Percentiles rank a stretch among this genome's conserved stretches.
Evolutionary conservation across 441 rosid genomes (phyloP).

Genomic region (Jatropha podagrica): DNA sequence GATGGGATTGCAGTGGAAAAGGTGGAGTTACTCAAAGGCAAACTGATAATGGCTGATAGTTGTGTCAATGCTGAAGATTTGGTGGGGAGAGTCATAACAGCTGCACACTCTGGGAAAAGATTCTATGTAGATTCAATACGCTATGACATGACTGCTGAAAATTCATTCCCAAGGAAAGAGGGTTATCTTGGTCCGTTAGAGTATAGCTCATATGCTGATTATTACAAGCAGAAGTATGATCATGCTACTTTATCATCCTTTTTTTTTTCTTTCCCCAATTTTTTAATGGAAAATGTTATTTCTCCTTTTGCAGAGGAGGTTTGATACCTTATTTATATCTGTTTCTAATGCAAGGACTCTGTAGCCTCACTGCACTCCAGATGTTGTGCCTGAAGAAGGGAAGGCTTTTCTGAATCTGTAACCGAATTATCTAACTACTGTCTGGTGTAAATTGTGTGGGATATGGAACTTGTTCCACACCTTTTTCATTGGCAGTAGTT

Average conservation of each 20-base stretch:
- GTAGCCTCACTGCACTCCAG: slow-evolving; percentile 43
- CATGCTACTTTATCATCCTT: slow-evolving; percentile 1
- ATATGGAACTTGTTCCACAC: background rate
- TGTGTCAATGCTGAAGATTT: slow-evolving; percentile 53
- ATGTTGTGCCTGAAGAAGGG: slow-evolving; percentile 57
- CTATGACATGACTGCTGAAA: slow-evolving; percentile 92
- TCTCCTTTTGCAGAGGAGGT: background rate
- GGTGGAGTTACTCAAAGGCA: slow-evolving; percentile 48
- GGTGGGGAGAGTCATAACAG: slow-evolving; percentile 88
- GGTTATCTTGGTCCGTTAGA: slow-evolving; percentile 99
- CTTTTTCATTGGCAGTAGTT: slow-evolving; percentile 27
- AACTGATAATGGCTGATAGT: slow-evolving; percentile 88
- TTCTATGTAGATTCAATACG: slow-evolving; percentile 92
- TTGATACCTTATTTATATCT: slow-evolving; percentile 21
- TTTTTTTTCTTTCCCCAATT: background rate
- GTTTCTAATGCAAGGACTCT: slow-evolving; percentile 32
- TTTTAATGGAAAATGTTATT: background rate
- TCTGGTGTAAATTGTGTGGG: slow-evolving; percentile 18
- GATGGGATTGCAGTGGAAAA: slow-evolving; percentile 44
- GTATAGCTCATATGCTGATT: slow-evolving; percentile 95
- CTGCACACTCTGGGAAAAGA: slow-evolving; percentile 99
- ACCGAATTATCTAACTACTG: slow-evolving; percentile 33
- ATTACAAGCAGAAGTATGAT: slow-evolving; percentile 93
- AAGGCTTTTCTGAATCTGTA: slow-evolving; percentile 38
- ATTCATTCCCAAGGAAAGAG: slow-evolving; percentile 97